phyloP scores from a whole-genome alignment of 768 basidiomycete species.

The Rhodotorula babjevae region DNA sequence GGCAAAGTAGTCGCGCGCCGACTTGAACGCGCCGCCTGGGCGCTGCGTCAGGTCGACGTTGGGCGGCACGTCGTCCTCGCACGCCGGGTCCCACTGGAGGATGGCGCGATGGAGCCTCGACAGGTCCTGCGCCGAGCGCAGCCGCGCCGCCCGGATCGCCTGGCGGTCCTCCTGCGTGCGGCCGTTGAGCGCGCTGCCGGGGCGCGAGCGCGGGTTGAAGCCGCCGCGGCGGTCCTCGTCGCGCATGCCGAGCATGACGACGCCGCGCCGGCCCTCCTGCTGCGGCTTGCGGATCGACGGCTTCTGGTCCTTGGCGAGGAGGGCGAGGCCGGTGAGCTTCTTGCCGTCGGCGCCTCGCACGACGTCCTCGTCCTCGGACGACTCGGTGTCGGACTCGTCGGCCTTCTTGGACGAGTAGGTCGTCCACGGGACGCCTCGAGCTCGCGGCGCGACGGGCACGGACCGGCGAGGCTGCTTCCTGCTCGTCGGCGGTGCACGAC shows the following conservation, averaged over 20 bases:
- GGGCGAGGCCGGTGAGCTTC: constrained; percentile 40
- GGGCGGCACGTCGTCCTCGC: constrained; percentile 65
- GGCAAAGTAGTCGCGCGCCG: constrained; percentile 63
- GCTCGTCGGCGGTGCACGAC: not conserved
- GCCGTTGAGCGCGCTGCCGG: not conserved
- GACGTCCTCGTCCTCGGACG: constrained; percentile 18
- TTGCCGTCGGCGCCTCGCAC: constrained; percentile 44
- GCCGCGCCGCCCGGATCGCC: constrained; percentile 46
- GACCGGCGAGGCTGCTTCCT: not conserved
- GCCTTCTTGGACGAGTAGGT: constrained; percentile 33
- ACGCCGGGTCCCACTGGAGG: constrained; percentile 73
- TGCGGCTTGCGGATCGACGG: constrained; percentile 30
- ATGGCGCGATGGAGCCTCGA: constrained; percentile 69
- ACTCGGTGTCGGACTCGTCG: constrained; percentile 21
- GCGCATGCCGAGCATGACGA: constrained; percentile 50
- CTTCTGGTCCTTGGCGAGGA: constrained; percentile 46
- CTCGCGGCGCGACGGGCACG: not conserved
- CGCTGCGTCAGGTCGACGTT: constrained; percentile 34
- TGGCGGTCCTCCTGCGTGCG: constrained; percentile 25
- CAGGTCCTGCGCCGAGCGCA: constrained; percentile 77
- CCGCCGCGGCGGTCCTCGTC: not conserved
- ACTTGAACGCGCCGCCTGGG: constrained; percentile 51
- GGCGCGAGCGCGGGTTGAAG: not conserved
- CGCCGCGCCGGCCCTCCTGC: constrained; percentile 55
- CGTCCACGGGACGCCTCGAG: constrained; percentile 38